These are phyloP conservation scores for Durusdinium trenchii DNA, from an alignment of 73 alveolate genomes.

Conservation along the genomic window DNA sequence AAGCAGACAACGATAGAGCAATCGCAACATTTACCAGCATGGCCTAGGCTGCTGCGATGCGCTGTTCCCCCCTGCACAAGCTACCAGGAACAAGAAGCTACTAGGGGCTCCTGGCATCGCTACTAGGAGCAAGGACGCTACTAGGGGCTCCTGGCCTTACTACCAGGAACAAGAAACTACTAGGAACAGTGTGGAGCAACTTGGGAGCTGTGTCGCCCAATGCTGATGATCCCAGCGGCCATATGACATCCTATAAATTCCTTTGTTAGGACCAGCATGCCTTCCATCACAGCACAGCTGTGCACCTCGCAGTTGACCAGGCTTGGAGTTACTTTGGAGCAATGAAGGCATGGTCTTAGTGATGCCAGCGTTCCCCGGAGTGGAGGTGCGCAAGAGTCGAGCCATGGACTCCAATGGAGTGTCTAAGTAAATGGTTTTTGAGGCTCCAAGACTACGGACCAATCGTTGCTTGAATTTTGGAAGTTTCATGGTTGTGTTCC, in stretches of 20 bases:
- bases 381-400: neutral
- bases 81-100: too few species aligned
- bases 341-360: conserved; percentile 59
- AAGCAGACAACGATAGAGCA: too few species aligned
- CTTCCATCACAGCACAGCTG: neutral
- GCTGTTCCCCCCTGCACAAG: too few species aligned
- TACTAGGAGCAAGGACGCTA: too few species aligned
- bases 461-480: neutral
- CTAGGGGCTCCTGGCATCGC: too few species aligned
- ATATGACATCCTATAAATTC: neutral
- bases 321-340: conserved; percentile 14
- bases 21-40: too few species aligned
- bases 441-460: neutral
- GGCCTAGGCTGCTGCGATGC: too few species aligned
- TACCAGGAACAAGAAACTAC: too few species aligned
- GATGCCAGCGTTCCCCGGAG: conserved; percentile 78
- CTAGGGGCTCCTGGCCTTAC: too few species aligned
- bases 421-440: neutral
- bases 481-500: neutral
- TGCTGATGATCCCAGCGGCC: too few species aligned
- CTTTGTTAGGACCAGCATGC: neutral
- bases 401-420: neutral
- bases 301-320: neutral
- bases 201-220: too few species aligned
- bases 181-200: too few species aligned